These are phyloP conservation scores for Monosporascus sp. DNA, from an alignment of 2,329 filamentous ascomycete genomes.

Conservation along the genomic window DNA sequence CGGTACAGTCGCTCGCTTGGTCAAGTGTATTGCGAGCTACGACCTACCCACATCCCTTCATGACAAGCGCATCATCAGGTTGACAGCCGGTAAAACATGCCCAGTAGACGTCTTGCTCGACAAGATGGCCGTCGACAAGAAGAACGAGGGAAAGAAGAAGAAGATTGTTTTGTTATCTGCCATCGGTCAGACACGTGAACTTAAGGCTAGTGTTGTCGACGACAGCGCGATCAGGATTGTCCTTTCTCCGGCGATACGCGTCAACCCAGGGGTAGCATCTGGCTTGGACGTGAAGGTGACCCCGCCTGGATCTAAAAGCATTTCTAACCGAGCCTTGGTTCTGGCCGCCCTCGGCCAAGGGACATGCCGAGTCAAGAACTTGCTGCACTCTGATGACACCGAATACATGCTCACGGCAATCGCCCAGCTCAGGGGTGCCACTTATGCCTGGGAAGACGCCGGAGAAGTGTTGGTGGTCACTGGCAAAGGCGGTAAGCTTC, in stretches of 20 bases:
- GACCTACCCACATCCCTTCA: slow-evolving; percentile 79
- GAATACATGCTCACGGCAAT: slow-evolving; percentile 97
- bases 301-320: slow-evolving; percentile 94
- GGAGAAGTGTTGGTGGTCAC: slow-evolving; percentile 87
- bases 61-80: slow-evolving; percentile 74
- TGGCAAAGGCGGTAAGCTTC: slow-evolving; percentile 81
- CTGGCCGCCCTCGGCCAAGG: slow-evolving; percentile 85
- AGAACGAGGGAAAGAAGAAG: slow-evolving; percentile 92
- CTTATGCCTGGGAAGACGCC: slow-evolving; percentile 89
- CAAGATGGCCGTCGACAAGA: slow-evolving; percentile 98
- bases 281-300: slow-evolving; percentile 67
- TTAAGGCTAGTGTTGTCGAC: slow-evolving; percentile 80
- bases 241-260: slow-evolving; percentile 71
- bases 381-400: slow-evolving; percentile 94
- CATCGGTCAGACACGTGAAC: slow-evolving; percentile 84
- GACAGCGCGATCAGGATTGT: slow-evolving; percentile 80
- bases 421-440: slow-evolving; percentile 74
- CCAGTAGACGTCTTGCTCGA: slow-evolving; percentile 78
- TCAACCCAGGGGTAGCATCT: slow-evolving; percentile 66
- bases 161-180: slow-evolving; percentile 90
- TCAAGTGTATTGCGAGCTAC: slow-evolving; percentile 93
- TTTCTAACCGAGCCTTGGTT: slow-evolving; percentile 93
- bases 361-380: slow-evolving; percentile 80
- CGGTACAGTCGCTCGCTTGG: slow-evolving; percentile 80
- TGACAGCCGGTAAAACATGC: slow-evolving; percentile 83